phyloP scores from a whole-genome alignment of 768 basidiomycete species.

The Trametes elegans region DNA sequence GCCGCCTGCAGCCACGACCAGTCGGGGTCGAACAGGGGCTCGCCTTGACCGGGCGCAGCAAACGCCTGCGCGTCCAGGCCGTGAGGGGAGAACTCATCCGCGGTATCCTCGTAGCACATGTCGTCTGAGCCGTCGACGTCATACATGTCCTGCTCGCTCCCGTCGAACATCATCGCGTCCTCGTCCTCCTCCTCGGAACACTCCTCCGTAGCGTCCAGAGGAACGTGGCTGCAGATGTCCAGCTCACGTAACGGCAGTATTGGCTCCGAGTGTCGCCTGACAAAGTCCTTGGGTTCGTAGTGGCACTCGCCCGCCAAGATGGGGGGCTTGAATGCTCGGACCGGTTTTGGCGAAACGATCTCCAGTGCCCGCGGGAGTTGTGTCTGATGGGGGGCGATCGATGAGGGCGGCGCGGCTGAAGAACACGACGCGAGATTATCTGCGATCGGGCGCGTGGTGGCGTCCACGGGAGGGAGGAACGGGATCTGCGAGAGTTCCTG shows the following conservation, averaged over 20 bases:
- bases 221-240: constrained; percentile 15
- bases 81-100: constrained; percentile 1
- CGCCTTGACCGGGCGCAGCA: constrained; percentile 7
- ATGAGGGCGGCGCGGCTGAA: constrained; percentile 13
- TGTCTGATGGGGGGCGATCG: constrained; percentile 21
- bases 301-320: constrained; percentile 9
- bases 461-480: background rate
- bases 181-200: constrained; percentile 13
- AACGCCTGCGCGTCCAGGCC: constrained; percentile 3
- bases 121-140: constrained; percentile 15
- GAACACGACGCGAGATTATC: constrained; percentile 8
- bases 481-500: constrained; percentile 5
- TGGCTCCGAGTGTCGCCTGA: constrained; percentile 17
- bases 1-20: constrained; percentile 16
- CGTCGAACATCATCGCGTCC: constrained; percentile 11
- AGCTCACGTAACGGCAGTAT: constrained; percentile 14
- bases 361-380: constrained; percentile 15
- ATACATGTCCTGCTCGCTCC: constrained; percentile 5
- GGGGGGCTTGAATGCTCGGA: constrained; percentile 20
- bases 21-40: constrained; percentile 9
- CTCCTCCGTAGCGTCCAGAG: constrained; percentile 10
- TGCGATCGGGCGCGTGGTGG: constrained; percentile 14
- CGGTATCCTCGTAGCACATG: constrained; percentile 1
- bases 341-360: constrained; percentile 16
- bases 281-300: constrained; percentile 19